Percentiles rank a stretch among this genome's conserved stretches.
Conservation (phyloP, 2,329 filamentous ascomycete genomes). For the Botrytis medusae region DNA sequence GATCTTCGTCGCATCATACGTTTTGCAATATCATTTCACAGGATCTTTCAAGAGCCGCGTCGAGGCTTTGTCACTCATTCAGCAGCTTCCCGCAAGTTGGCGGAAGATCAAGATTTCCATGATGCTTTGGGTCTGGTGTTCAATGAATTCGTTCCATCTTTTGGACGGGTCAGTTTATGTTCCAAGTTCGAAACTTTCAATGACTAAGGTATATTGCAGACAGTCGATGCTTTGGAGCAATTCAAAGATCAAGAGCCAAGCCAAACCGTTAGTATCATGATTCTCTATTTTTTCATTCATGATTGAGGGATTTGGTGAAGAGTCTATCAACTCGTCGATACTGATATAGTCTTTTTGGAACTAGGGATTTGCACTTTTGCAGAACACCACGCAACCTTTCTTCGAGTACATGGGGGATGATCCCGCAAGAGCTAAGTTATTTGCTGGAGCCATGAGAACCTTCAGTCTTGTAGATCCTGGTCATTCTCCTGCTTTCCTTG, state of each 20-base stretch:
- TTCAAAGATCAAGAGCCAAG: neutral
- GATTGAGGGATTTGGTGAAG: neutral
- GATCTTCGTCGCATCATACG: conserved; percentile 1
- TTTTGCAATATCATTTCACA: conserved; percentile 11
- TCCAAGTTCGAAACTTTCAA: neutral
- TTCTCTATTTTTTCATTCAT: neutral
- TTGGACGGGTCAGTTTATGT: neutral
- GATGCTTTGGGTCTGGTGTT: neutral
- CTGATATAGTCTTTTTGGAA: neutral
- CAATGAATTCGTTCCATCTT: neutral
- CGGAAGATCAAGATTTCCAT: neutral
- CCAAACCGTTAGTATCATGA: neutral
- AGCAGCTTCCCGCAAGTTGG: conserved; percentile 1
- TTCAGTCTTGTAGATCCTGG: neutral
- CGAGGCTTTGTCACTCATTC: conserved; percentile 5
- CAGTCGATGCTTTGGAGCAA: neutral
- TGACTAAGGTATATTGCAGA: neutral
- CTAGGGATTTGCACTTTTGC: neutral
- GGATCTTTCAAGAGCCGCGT: conserved; percentile 1
- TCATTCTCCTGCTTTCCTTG: neutral
- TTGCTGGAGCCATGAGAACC: neutral
- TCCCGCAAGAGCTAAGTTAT: neutral
- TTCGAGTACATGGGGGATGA: neutral
- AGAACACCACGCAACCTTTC: neutral
- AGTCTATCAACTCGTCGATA: neutral